Evolutionary conservation across 2,329 filamentous ascomycete species (phyloP).

Genomic region (Dendrostoma leiphaemia): DNA sequence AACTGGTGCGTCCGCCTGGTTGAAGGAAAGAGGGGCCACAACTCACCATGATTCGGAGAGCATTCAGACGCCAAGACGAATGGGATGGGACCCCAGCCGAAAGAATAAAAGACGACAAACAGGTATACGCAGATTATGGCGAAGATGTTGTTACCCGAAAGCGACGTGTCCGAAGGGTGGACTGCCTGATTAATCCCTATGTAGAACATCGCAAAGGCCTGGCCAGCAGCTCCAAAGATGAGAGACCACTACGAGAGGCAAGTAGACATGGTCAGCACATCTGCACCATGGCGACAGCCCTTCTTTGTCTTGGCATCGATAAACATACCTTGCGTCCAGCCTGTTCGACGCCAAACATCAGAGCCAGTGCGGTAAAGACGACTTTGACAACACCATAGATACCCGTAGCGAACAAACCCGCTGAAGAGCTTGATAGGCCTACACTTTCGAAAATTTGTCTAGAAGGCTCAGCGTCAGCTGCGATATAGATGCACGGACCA

Average conservation of each 20-base stretch:
- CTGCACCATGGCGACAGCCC: not conserved
- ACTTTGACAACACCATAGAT: constrained; percentile 74
- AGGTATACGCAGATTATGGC: constrained; percentile 44
- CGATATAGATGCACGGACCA: not conserved
- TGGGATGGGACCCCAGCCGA: constrained; percentile 27
- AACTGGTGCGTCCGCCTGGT: not conserved
- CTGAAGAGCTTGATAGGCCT: constrained; percentile 54
- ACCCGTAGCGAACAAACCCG: constrained; percentile 69
- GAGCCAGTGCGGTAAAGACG: constrained; percentile 30
- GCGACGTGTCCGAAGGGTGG: constrained; percentile 28
- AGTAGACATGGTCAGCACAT: constrained; percentile 35
- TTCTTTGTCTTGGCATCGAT: too few species aligned
- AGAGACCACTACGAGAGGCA: constrained; percentile 47
- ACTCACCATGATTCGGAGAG: constrained; percentile 23
- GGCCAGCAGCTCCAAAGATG: constrained; percentile 39
- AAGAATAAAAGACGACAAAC: constrained; percentile 38
- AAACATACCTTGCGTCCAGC: constrained; percentile 16
- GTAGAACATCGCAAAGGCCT: constrained; percentile 40
- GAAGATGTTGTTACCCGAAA: constrained; percentile 38
- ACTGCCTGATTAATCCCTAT: constrained; percentile 34
- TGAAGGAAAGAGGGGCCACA: too few species aligned
- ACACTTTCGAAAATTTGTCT: constrained; percentile 60
- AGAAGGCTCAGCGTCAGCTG: constrained; percentile 23
- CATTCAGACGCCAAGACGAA: constrained; percentile 26
- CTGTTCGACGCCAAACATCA: constrained; percentile 19